phyloP scores from a whole-genome alignment of 805 yeast species.

The Clavispora phyllophila region DNA sequence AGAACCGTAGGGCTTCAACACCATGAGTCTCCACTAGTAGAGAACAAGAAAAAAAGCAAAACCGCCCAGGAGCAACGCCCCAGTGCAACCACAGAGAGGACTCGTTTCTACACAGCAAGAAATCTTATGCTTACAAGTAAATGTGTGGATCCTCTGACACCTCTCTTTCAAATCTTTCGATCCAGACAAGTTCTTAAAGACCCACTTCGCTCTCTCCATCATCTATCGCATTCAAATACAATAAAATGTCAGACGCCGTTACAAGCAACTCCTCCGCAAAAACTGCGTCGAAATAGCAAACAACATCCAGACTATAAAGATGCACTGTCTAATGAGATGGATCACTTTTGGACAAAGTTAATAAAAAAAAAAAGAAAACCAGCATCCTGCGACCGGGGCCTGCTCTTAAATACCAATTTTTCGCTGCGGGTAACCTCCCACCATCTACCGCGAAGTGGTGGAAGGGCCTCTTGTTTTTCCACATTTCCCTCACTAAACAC shows the following conservation, averaged over 20 bases:
- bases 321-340: constrained; percentile 71
- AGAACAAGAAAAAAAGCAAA: too few species aligned
- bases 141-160: constrained; percentile 47
- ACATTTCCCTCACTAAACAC: neutral
- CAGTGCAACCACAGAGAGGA: too few species aligned
- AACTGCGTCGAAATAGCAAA: constrained; percentile 24
- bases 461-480: constrained; percentile 1
- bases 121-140: neutral
- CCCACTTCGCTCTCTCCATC: constrained; percentile 42
- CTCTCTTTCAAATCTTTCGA: constrained; percentile 40
- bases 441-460: neutral
- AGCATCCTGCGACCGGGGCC: neutral
- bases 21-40: too few species aligned
- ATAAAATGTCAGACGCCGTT: constrained; percentile 18
- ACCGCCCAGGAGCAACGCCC: too few species aligned
- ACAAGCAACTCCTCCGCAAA: constrained; percentile 19
- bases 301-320: constrained; percentile 22
- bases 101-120: too few species aligned
- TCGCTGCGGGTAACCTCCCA: constrained; percentile 14
- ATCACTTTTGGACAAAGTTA: constrained; percentile 64
- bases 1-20: too few species aligned
- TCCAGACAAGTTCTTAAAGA: constrained; percentile 51
- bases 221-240: constrained; percentile 37
- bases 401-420: constrained; percentile 4
- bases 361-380: constrained; percentile 17